phyloP scores from a whole-genome alignment of 192 early-diverging fungal genomes.

The Podila epigama region DNA sequence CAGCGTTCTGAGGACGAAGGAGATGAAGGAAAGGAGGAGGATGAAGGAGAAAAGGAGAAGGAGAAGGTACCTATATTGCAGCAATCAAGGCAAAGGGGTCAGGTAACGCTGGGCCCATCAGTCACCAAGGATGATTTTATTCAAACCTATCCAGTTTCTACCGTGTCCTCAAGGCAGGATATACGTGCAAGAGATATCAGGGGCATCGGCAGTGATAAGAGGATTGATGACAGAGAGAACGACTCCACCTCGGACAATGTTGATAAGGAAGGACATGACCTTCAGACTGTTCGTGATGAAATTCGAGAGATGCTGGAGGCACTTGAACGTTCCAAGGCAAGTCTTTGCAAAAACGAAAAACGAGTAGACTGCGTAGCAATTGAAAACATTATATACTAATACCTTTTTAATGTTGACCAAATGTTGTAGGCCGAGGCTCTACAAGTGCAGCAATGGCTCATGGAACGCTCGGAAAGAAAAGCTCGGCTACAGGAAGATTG shows the following conservation, averaged over 20 bases:
- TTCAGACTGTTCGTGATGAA: neutral
- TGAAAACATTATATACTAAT: neutral
- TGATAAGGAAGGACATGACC: neutral
- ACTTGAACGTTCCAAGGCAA: neutral
- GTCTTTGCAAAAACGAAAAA: neutral
- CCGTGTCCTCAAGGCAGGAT: too few species aligned
- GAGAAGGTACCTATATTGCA: too few species aligned
- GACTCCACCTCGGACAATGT: neutral
- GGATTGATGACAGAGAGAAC: neutral
- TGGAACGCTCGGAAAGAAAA: neutral
- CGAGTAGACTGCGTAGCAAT: neutral
- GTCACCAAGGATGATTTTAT: too few species aligned
- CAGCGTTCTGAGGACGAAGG: neutral
- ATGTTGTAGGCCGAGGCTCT: neutral
- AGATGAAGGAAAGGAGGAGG: too few species aligned
- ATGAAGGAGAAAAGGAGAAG: too few species aligned
- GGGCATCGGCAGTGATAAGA: neutral
- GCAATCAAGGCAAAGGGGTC: too few species aligned
- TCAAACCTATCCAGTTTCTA: too few species aligned
- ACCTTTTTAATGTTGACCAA: neutral
- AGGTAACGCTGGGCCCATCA: too few species aligned
- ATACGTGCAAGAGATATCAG: too few species aligned
- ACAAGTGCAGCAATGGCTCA: conserved; percentile 19
- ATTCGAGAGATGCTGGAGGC: neutral
- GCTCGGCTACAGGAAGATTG: neutral